Percentiles rank a stretch among this genome's conserved stretches.
phyloP scores from a whole-genome alignment of 495 filamentous ascomycete genomes.

The Entonaema liquescens region DNA sequence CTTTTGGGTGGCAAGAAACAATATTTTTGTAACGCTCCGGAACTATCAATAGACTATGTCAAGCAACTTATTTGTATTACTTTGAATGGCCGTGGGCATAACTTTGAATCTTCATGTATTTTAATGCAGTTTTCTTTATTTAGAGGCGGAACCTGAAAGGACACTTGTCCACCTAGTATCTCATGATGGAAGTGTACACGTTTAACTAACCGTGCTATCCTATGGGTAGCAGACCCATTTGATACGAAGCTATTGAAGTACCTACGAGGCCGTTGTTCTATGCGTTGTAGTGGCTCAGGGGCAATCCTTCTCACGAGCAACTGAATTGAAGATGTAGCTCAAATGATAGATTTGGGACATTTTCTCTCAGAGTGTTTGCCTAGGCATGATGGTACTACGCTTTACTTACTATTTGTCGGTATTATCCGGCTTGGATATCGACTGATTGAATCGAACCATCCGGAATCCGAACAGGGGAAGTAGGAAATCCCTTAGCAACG shows the following conservation, averaged over 20 bases:
- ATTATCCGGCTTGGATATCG: background rate
- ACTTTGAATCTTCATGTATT: background rate
- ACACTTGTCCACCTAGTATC: background rate
- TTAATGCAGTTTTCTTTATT: background rate
- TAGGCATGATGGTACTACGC: background rate
- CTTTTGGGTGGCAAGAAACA: background rate
- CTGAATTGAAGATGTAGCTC: background rate
- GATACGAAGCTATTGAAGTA: background rate
- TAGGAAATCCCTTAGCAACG: background rate
- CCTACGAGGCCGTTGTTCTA: background rate
- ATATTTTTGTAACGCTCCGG: background rate
- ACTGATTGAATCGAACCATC: background rate
- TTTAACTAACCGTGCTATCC: no score
- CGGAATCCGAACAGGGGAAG: background rate
- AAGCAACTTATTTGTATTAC: background rate
- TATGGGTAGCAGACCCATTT: background rate
- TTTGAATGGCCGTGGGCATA: background rate
- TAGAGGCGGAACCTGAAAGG: background rate
- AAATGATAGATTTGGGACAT: background rate
- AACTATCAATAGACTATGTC: constrained; percentile 12
- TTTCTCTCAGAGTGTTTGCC: background rate
- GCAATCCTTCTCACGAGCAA: background rate
- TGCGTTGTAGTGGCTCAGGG: background rate
- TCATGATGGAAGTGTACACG: no score
- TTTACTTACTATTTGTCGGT: background rate